Evolutionary conservation across 2,329 filamentous ascomycete species (phyloP).

Genomic region (Aspergillus bombycis): DNA sequence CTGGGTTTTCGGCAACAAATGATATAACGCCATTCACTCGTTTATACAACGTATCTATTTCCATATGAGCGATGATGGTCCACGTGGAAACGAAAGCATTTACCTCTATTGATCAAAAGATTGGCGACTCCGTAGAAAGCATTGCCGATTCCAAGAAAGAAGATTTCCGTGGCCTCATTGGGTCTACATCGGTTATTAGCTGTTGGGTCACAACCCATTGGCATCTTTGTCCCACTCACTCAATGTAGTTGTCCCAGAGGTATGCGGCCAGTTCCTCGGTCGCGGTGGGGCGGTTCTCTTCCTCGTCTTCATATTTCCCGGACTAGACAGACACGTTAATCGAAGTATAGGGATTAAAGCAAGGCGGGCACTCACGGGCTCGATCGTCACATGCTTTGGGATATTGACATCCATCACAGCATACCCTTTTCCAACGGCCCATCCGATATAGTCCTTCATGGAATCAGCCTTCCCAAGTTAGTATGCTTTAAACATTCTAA

Average conservation of each 20-base stretch:
- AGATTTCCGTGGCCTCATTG: conserved; percentile 69
- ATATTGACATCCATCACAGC: conserved; percentile 91
- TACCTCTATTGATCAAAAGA: conserved; percentile 76
- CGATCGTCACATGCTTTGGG: conserved; percentile 71
- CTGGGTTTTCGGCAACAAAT: conserved; percentile 74
- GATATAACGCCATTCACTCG: conserved; percentile 74
- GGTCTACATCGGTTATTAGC: conserved; percentile 50
- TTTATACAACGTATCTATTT: conserved; percentile 61
- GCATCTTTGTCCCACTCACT: conserved; percentile 50
- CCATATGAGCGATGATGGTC: background rate
- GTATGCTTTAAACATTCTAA: conserved; percentile 23
- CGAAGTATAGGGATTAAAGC: background rate
- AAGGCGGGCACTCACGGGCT: conserved; percentile 54
- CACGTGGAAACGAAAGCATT: conserved; percentile 11
- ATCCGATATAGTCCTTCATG: conserved; percentile 78
- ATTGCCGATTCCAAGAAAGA: conserved; percentile 87
- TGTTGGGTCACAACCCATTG: background rate
- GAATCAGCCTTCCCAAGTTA: conserved; percentile 70
- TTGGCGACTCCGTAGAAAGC: conserved; percentile 83
- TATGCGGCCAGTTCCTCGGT: conserved; percentile 77
- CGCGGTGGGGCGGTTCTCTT: conserved; percentile 56
- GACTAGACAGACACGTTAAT: conserved; percentile 27
- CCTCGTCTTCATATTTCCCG: conserved; percentile 49
- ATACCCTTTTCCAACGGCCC: conserved; percentile 76
- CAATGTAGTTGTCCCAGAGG: conserved; percentile 96